These are phyloP conservation scores for Colletotrichum filicis DNA, from an alignment of 2,329 filamentous ascomycete species.

Conservation along the genomic window DNA sequence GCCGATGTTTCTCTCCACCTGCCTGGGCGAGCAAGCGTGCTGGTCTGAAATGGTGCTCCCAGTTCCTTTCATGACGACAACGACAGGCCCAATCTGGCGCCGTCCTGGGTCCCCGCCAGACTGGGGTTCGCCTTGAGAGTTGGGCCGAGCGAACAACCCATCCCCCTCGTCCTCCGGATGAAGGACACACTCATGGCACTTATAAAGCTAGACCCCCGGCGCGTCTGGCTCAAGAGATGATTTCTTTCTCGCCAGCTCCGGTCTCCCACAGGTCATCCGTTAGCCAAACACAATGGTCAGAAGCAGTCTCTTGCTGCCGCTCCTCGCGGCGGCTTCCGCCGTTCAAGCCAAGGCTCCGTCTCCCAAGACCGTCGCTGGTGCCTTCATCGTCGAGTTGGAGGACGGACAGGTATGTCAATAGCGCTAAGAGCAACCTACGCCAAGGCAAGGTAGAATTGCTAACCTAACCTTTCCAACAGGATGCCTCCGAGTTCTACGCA, in stretches of 20 bases:
- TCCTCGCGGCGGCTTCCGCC: slow-evolving; percentile 48
- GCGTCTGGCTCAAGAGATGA: neutral
- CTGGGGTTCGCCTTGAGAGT: neutral
- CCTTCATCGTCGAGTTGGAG: slow-evolving; percentile 65
- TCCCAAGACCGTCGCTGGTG: slow-evolving; percentile 52
- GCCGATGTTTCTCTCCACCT: slow-evolving; percentile 15
- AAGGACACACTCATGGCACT: neutral
- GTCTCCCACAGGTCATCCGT: slow-evolving; percentile 27
- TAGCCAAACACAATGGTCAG: slow-evolving; percentile 49
- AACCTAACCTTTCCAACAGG: slow-evolving; percentile 42
- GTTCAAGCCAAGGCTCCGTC: slow-evolving; percentile 40
- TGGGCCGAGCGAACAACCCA: neutral
- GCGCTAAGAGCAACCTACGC: neutral
- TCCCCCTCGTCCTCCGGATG: neutral
- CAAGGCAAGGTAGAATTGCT: neutral
- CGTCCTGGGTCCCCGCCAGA: neutral
- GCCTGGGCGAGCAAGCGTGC: slow-evolving; percentile 26
- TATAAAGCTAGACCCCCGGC: slow-evolving; percentile 27
- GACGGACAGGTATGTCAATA: slow-evolving; percentile 54
- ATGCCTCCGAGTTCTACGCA: slow-evolving; percentile 52
- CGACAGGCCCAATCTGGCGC: neutral
- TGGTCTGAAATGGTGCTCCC: neutral
- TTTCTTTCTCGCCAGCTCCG: slow-evolving; percentile 15
- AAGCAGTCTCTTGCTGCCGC: slow-evolving; percentile 45
- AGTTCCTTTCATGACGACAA: slow-evolving; percentile 19